phyloP scores from a whole-genome alignment of 768 basidiomycete genomes.

The Chalciporus pseudorubinellus region DNA sequence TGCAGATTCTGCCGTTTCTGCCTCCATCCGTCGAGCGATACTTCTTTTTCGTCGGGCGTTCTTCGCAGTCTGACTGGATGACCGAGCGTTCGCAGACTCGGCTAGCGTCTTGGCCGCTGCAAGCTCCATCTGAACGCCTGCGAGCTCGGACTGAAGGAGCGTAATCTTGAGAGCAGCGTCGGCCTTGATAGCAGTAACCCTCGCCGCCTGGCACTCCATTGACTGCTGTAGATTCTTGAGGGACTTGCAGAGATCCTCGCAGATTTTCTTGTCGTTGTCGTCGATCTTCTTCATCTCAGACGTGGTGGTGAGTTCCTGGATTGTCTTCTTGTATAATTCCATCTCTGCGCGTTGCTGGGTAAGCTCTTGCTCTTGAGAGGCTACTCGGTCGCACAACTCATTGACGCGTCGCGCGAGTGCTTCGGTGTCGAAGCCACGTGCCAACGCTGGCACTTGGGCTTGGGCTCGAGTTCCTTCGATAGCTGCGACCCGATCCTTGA shows the following conservation, averaged over 20 bases:
- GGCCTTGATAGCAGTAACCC: conserved; percentile 11
- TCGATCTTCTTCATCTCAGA: conserved; percentile 3
- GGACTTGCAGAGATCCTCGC: conserved; percentile 5
- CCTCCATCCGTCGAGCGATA: not conserved
- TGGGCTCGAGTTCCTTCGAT: conserved; percentile 8
- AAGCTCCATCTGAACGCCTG: conserved; percentile 7
- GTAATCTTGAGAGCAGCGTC: conserved; percentile 16
- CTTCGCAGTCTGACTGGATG: conserved; percentile 4
- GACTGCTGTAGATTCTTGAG: not conserved
- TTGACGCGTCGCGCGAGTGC: conserved; percentile 7
- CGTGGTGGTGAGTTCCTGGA: conserved; percentile 13
- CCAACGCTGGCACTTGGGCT: not conserved
- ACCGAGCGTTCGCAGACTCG: not conserved
- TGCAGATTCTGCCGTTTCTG: not conserved
- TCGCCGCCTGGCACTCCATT: conserved; percentile 16
- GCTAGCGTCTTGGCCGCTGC: conserved; percentile 3
- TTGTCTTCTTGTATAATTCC: not conserved
- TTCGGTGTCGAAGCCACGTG: not conserved
- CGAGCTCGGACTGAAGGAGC: conserved; percentile 18
- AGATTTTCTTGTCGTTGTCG: conserved; percentile 1
- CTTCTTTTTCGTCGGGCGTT: not conserved
- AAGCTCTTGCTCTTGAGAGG: conserved; percentile 12
- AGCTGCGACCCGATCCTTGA: conserved; percentile 17
- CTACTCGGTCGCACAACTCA: conserved; percentile 6
- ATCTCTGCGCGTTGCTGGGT: conserved; percentile 6